These are phyloP conservation scores for Grosmannia huntii DNA, from an alignment of 2,329 filamentous ascomycete genomes.

Conservation along the genomic window DNA sequence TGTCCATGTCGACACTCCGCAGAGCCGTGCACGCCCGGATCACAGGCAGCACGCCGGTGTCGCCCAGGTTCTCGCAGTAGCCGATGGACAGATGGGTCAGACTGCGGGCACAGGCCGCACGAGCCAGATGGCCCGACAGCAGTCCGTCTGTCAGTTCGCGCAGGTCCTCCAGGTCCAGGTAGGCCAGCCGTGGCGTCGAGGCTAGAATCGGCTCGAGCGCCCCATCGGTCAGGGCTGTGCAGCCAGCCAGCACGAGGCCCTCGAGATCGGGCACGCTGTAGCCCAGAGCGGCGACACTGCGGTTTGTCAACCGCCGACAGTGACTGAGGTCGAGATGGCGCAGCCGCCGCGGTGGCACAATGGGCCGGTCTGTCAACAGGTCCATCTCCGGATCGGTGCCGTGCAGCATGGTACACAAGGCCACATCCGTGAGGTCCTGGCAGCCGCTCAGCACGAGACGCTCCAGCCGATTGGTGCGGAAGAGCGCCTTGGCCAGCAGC, in stretches of 20 bases:
- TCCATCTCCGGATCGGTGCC: conserved; percentile 69
- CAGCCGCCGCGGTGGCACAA: conserved; percentile 65
- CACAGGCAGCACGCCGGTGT: conserved; percentile 70
- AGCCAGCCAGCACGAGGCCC: conserved; percentile 72
- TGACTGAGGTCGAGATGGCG: conserved; percentile 77
- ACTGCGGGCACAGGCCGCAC: conserved; percentile 53
- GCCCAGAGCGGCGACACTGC: conserved; percentile 57
- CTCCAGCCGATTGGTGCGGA: conserved; percentile 69
- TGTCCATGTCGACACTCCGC: conserved; percentile 72
- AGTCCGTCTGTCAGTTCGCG: conserved; percentile 62
- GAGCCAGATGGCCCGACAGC: conserved; percentile 59
- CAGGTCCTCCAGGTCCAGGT: conserved; percentile 83
- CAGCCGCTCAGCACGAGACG: conserved; percentile 73
- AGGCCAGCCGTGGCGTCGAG: conserved; percentile 64
- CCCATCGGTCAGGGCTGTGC: conserved; percentile 58
- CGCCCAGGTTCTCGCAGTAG: conserved; percentile 77
- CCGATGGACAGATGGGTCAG: conserved; percentile 77
- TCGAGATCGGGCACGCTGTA: conserved; percentile 67
- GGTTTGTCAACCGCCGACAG: conserved; percentile 60
- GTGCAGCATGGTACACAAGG: conserved; percentile 60
- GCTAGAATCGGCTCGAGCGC: conserved; percentile 61
- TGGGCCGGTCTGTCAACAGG: conserved; percentile 60
- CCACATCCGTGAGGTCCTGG: conserved; percentile 61
- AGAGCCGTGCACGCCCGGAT: conserved; percentile 63
- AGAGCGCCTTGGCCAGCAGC: conserved; percentile 61